Conservation (phyloP, 192 early-diverging fungal species). For the Dissophora ornata region DNA sequence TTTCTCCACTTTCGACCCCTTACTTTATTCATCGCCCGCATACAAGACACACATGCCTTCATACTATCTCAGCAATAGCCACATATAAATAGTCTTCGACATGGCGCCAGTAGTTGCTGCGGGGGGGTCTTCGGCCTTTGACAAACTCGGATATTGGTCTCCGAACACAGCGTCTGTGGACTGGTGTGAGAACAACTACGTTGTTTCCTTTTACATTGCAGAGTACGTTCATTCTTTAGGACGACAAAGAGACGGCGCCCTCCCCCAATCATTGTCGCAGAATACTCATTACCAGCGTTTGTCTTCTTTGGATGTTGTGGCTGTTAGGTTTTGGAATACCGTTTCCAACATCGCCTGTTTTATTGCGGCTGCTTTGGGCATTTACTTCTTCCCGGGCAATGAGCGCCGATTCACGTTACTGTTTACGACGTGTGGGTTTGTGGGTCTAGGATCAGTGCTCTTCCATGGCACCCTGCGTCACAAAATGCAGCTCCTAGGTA, state of each 20-base stretch:
- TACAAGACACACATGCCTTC: too few relatives aligned
- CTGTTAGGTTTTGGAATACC: constrained; percentile 61
- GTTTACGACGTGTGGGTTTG: constrained; percentile 63
- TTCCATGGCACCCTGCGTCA: constrained; percentile 82
- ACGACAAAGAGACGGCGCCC: too few relatives aligned
- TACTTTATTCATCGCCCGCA: too few relatives aligned
- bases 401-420: constrained; percentile 57
- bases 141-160: constrained; percentile 36
- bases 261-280: too few relatives aligned
- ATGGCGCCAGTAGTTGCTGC: constrained; percentile 25
- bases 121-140: constrained; percentile 27
- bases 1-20: too few relatives aligned
- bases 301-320: neutral
- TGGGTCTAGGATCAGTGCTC: constrained; percentile 78
- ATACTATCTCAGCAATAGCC: too few relatives aligned
- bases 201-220: constrained; percentile 59
- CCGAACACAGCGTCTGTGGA: constrained; percentile 40
- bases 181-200: constrained; percentile 61
- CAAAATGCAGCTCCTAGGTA: constrained; percentile 68
- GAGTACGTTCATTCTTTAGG: constrained; percentile 55
- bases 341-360: constrained; percentile 72
- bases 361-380: constrained; percentile 60
- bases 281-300: neutral
- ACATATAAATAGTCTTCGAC: neutral
- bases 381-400: constrained; percentile 55